Evolutionary conservation across 2,329 filamentous ascomycete species (phyloP).

Genomic region (Sclerotinia spermophila): DNA sequence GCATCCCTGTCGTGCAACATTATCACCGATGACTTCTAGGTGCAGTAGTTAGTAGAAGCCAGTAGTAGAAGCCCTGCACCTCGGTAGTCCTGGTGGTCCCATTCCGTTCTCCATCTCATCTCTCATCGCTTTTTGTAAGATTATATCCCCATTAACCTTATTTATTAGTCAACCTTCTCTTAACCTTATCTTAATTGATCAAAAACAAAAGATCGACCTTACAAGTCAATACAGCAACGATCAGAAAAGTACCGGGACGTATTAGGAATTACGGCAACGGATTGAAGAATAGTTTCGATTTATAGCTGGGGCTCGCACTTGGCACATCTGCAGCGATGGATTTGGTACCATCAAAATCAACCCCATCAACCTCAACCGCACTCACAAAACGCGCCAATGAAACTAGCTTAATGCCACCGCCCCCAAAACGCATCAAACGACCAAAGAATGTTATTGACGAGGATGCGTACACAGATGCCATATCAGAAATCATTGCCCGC

Average conservation of each 20-base stretch:
- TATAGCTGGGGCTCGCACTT: not conserved
- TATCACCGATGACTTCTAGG: not conserved
- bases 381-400: constrained; percentile 61
- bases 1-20: constrained; percentile 1
- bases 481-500: constrained; percentile 91
- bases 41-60: too few species aligned
- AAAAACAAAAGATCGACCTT: not conserved
- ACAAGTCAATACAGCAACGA: not conserved
- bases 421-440: constrained; percentile 89
- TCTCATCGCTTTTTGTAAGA: not conserved
- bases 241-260: too few species aligned
- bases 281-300: not conserved
- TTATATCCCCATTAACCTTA: not conserved
- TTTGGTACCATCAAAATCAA: constrained; percentile 5
- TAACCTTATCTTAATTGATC: not conserved
- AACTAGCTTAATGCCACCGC: constrained; percentile 79
- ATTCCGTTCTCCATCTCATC: not conserved
- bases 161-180: not conserved
- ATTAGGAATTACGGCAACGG: not conserved
- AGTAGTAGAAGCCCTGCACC: too few species aligned
- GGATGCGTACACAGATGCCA: constrained; percentile 83
- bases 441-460: constrained; percentile 87
- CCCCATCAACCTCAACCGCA: constrained; percentile 46
- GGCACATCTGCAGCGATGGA: constrained; percentile 17
- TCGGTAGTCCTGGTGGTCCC: too few species aligned